Conservation (phyloP, 1,139 yeast genomes). For the Magnusiomyces tetraspermus region DNA sequence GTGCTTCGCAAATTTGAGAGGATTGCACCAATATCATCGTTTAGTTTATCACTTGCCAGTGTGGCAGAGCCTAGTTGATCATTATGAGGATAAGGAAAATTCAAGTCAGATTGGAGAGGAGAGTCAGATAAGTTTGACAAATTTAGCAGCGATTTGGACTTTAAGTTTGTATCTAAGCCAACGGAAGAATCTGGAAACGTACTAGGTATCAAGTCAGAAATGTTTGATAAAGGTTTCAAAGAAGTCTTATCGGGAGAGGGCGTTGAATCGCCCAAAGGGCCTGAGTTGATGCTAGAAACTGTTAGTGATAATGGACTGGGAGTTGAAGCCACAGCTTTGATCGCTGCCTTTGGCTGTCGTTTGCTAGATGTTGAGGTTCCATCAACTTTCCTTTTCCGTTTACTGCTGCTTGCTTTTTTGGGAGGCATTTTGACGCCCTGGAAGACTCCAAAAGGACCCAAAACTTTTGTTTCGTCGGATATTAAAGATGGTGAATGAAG, state of each 20-base stretch:
- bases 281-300: too few relatives aligned
- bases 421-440: slow-evolving; percentile 30
- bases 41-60: neutral
- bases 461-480: slow-evolving; percentile 44
- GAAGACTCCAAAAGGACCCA: slow-evolving; percentile 85
- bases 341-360: neutral
- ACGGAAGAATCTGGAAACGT: too few relatives aligned
- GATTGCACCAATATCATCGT: neutral
- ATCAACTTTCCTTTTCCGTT: slow-evolving; percentile 15
- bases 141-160: neutral
- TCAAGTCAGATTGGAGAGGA: neutral
- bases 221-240: too few relatives aligned
- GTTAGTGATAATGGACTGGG: too few relatives aligned
- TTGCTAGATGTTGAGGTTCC: neutral
- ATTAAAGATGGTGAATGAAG: slow-evolving; percentile 46
- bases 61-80: neutral
- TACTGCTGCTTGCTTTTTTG: slow-evolving; percentile 18
- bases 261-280: too few relatives aligned
- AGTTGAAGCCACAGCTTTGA: too few relatives aligned
- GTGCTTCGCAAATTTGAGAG: neutral
- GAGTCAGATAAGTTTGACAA: neutral
- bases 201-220: too few relatives aligned
- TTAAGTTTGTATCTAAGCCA: too few relatives aligned
- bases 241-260: too few relatives aligned
- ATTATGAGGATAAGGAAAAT: neutral